A percentile compares a stretch with the other conserved stretches of the same genome.
phyloP scores from a whole-genome alignment of 371 early-diverging fungal genomes.

The Zancudomyces culisetae region DNA sequence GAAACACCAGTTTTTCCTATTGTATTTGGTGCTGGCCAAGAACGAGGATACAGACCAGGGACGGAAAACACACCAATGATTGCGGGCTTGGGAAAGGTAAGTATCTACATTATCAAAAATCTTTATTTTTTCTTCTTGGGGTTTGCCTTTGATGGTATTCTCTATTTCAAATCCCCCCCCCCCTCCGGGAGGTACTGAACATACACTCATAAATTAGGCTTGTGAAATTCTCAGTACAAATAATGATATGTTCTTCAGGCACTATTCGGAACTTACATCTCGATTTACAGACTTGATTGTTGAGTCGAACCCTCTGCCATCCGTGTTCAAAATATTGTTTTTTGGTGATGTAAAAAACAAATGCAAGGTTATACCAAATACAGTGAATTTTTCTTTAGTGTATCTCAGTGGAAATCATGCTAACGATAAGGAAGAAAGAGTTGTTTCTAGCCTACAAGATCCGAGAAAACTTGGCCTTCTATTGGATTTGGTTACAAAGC shows the following conservation, averaged over 20 bases:
- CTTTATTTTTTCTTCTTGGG: neutral
- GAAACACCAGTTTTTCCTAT: conserved; percentile 31
- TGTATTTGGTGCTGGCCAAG: conserved; percentile 96
- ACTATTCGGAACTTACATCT: conserved; percentile 51
- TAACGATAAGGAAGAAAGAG: no score
- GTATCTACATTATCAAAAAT: neutral
- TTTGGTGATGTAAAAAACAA: neutral
- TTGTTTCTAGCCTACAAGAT: no score
- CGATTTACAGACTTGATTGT: conserved; percentile 39
- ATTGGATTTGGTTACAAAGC: neutral
- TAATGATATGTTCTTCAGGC: conserved; percentile 70
- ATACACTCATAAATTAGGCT: conserved; percentile 35
- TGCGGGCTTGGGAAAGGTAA: conserved; percentile 76
- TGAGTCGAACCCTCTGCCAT: neutral
- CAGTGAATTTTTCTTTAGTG: neutral
- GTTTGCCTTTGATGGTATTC: no score
- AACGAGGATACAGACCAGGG: conserved; percentile 93
- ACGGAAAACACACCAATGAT: conserved; percentile 91
- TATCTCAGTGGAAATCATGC: no score
- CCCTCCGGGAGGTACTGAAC: no score
- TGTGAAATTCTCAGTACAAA: conserved; percentile 73
- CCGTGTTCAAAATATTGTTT: neutral
- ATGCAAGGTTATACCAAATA: neutral
- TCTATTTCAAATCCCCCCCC: no score
- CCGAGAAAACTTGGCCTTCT: neutral